Conservation (phyloP, 495 filamentous ascomycete species). For the Aspergillus steynii region DNA sequence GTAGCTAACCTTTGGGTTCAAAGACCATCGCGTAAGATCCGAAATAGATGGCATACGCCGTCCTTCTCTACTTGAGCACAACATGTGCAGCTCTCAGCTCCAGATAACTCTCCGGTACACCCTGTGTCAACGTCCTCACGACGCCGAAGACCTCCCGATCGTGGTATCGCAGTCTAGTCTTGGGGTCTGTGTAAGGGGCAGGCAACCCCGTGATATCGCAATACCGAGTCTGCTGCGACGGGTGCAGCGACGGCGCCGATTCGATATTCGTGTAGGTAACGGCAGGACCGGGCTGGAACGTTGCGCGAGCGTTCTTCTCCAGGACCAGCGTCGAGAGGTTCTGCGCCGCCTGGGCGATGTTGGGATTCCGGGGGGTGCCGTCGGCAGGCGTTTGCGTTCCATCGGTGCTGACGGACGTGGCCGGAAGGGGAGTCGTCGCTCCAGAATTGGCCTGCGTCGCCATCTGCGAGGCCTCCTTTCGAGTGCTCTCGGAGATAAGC, state of each 20-base stretch:
- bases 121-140: constrained; percentile 73
- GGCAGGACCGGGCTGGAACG: constrained; percentile 55
- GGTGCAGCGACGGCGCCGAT: constrained; percentile 77
- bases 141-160: constrained; percentile 85
- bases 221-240: constrained; percentile 75
- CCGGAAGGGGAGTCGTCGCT: constrained; percentile 66
- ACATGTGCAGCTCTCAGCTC: constrained; percentile 90
- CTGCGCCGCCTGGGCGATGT: constrained; percentile 80
- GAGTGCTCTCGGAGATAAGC: constrained; percentile 84
- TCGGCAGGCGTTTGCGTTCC: constrained; percentile 60
- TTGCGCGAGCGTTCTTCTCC: constrained; percentile 63
- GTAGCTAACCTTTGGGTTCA: not conserved
- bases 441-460: constrained; percentile 83
- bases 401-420: constrained; percentile 50
- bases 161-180: constrained; percentile 86
- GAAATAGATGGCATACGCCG: not conserved
- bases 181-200: constrained; percentile 88
- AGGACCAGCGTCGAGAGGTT: constrained; percentile 82
- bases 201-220: constrained; percentile 93
- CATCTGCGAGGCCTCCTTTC: constrained; percentile 78
- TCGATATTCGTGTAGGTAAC: constrained; percentile 96
- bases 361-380: constrained; percentile 54
- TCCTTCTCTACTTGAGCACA: constrained; percentile 69
- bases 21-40: constrained; percentile 3
- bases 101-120: constrained; percentile 80